Conservation (phyloP, 495 filamentous ascomycete species). For the Penicillium daleae region DNA sequence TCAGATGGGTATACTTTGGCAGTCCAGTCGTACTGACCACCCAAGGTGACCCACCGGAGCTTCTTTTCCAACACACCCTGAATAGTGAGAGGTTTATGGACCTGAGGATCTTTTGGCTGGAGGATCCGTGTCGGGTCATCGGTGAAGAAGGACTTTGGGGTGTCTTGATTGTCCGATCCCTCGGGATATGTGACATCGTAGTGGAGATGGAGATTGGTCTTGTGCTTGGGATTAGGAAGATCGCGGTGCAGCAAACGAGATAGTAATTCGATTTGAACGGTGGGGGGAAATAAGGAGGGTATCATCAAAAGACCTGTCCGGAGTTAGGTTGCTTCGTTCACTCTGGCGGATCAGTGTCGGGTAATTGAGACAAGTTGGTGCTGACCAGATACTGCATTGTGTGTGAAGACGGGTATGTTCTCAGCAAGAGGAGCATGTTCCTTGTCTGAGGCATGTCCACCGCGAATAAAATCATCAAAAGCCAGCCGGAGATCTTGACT, state of each 20-base stretch:
- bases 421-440: constrained; percentile 31
- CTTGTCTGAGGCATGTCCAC: constrained; percentile 22
- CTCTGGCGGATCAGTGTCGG: constrained; percentile 32
- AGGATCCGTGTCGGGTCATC: constrained; percentile 42
- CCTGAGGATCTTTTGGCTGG: constrained; percentile 63
- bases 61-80: constrained; percentile 70
- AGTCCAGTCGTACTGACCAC: constrained; percentile 95
- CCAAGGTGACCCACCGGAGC: constrained; percentile 90
- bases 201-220: constrained; percentile 87
- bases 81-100: constrained; percentile 72
- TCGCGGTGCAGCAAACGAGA: constrained; percentile 76
- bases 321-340: constrained; percentile 28
- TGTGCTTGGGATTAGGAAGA: constrained; percentile 71
- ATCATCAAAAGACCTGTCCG: constrained; percentile 71
- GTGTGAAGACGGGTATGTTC: constrained; percentile 53
- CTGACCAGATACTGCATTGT: constrained; percentile 47
- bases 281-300: constrained; percentile 69
- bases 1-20: constrained; percentile 73
- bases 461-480: constrained; percentile 38
- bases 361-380: constrained; percentile 33
- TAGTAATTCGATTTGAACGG: constrained; percentile 69
- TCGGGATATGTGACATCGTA: constrained; percentile 73
- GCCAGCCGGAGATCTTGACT: constrained; percentile 38
- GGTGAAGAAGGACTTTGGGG: constrained; percentile 56
- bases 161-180: constrained; percentile 14